Conservation (phyloP, 1,139 yeast species). For the Pichia sp. region DNA sequence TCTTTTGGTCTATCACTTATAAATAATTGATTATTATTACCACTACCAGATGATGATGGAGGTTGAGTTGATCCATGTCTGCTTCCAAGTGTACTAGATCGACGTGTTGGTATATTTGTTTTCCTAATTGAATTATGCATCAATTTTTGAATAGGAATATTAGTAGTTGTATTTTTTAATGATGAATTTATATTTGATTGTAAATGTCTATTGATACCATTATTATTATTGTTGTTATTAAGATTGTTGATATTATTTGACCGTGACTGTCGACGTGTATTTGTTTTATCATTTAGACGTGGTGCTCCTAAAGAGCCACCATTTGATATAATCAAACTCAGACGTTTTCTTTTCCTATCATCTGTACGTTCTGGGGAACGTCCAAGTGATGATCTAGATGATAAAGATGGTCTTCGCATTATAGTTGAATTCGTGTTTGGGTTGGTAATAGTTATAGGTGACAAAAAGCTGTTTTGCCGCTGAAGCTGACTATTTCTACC, state of each 20-base stretch:
- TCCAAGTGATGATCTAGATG: slow-evolving; percentile 5
- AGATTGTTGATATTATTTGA: neutral
- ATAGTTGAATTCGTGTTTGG: neutral
- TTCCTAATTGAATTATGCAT: slow-evolving; percentile 24
- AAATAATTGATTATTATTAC: slow-evolving; percentile 8
- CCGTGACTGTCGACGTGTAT: slow-evolving; percentile 20
- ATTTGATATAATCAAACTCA: slow-evolving; percentile 18
- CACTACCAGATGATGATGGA: slow-evolving; percentile 23
- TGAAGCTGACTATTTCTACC: slow-evolving; percentile 1
- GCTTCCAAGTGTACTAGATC: neutral
- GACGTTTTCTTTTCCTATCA: slow-evolving; percentile 21
- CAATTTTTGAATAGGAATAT: slow-evolving; percentile 22
- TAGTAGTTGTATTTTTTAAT: neutral
- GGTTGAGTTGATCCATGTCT: slow-evolving; percentile 7
- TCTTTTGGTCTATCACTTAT: slow-evolving; percentile 34
- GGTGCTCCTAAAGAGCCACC: slow-evolving; percentile 21
- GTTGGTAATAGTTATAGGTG: slow-evolving; percentile 7
- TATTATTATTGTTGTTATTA: slow-evolving; percentile 13
- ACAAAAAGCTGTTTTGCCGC: slow-evolving; percentile 13
- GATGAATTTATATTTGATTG: slow-evolving; percentile 5
- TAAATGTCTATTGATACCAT: neutral
- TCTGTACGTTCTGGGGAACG: slow-evolving; percentile 11
- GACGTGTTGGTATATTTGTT: slow-evolving; percentile 12
- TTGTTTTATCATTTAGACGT: slow-evolving; percentile 1
- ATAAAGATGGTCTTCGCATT: slow-evolving; percentile 4